Base-by-base conservation (phyloP, 1,284 basidiomycete genomes). In the Pisolithus thermaeus region DNA sequence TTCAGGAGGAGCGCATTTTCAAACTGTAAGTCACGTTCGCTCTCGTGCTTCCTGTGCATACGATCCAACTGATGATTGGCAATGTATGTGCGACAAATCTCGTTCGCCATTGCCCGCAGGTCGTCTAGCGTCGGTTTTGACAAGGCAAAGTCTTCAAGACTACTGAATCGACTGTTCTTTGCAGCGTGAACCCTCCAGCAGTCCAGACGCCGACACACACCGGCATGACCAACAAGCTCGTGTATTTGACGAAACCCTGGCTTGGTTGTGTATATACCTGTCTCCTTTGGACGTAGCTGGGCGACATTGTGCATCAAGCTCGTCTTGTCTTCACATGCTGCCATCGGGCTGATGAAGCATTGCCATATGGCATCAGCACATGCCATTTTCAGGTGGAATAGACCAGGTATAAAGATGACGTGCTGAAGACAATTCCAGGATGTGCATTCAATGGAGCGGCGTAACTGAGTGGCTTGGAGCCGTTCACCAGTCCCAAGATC, bases 211-310 rank as follows among this genome's bases (percentile, higher is more conserved):
- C 37, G 14, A 20, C 37, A 39, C 16, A 3, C 16, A 3, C 37
- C 12, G 4, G 20, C 41, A 46, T 32, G 41, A 28, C 43, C 18
- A 23, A 53, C 28, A 32, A 38, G 39, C 23, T 18, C 1, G 28
- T 45, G 52, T 25, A 39, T 53, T 7, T 32, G 42, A 14, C n/a
- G 40, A 39, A 52, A 55, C 27, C 25, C 18, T 25, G 52, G 52
- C 47, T 54, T 54, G 11, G 27, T 49, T 6, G 18, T 39, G 6
- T 54, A 49, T n/a, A 35, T 54, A n/a, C 23, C 36, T 5, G 37
- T 53, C 37, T 54, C 45, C 20, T 48, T 38, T 25, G 51, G 46
- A 7, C 46, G 28, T 7, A 53, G 22, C 4, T 40, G 8, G 0
- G 38, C 37, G 9, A 54, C 39, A 46, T 48, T 7, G 9, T 48